Evolutionary conservation across 2,329 filamentous ascomycete genomes (phyloP).

Genomic region (Ophiostoma perfectum): DNA sequence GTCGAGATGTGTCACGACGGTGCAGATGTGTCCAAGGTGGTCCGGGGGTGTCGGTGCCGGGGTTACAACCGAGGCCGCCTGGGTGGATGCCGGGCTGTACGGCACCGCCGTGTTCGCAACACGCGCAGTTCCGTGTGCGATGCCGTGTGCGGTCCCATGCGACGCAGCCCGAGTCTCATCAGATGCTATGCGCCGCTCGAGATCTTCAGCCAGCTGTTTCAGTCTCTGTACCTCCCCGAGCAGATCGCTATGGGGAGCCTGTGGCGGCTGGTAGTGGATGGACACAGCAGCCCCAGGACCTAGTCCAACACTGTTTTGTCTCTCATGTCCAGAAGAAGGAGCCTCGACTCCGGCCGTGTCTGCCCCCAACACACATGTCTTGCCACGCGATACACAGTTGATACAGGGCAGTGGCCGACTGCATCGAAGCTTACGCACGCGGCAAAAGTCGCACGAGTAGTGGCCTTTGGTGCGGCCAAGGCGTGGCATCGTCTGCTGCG

Average conservation of each 20-base stretch:
- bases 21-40: conserved; percentile 15
- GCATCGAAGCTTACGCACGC: conserved; percentile 22
- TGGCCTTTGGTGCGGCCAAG: conserved; percentile 18
- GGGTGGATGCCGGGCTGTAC: conserved; percentile 9
- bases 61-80: background rate
- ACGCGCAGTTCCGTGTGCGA: background rate
- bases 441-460: conserved; percentile 23
- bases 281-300: background rate
- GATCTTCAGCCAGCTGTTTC: conserved; percentile 17
- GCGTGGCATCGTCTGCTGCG: background rate
- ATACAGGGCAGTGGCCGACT: conserved; percentile 20
- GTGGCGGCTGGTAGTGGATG: background rate
- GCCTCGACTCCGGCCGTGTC: background rate
- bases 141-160: background rate
- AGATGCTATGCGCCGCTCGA: conserved; percentile 10
- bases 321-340: background rate
- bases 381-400: conserved; percentile 22
- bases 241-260: conserved; percentile 3
- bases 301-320: background rate
- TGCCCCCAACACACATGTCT: conserved; percentile 14
- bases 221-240: conserved; percentile 16
- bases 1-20: conserved; percentile 19
- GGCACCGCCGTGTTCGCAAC: background rate
- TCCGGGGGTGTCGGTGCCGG: background rate
- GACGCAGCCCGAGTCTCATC: background rate